Conservation (phyloP, 225 moss, liverwort and hornwort genomes). For the Straminergon stramineum region DNA sequence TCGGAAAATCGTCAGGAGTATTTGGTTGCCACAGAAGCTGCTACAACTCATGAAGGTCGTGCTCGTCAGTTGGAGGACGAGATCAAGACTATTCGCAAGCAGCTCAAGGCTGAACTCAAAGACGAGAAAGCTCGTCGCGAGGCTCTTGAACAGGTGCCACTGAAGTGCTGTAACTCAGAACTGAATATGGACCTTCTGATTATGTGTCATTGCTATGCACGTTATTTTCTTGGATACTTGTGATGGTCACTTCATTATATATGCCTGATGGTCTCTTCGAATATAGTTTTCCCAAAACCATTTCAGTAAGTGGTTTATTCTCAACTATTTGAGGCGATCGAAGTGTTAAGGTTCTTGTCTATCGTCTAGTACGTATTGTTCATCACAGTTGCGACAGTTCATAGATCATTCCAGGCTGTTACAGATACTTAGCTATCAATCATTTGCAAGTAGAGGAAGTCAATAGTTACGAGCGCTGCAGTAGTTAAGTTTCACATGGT, state of each 20-base stretch:
- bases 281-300: neutral
- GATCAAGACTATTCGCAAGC: slow-evolving; percentile 49
- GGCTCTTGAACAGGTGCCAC: slow-evolving; percentile 79
- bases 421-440: neutral
- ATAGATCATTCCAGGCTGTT: neutral
- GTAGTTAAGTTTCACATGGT: neutral
- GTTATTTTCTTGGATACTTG: neutral
- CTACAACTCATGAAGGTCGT: slow-evolving; percentile 81
- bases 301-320: neutral
- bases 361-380: neutral
- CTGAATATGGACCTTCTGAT: neutral
- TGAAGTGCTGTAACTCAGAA: neutral
- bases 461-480: neutral
- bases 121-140: slow-evolving; percentile 88
- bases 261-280: neutral
- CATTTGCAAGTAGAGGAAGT: neutral
- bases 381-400: neutral
- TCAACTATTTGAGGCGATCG: neutral
- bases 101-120: slow-evolving; percentile 62
- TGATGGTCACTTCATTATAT: neutral
- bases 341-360: neutral
- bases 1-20: slow-evolving; percentile 92
- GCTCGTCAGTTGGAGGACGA: slow-evolving; percentile 89
- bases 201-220: neutral
- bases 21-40: slow-evolving; percentile 71